Evolutionary conservation across 768 basidiomycete species (phyloP), one percentile per base, ranked within the genome.

Genomic region (Pleurotus citrinopileatus): DNA sequence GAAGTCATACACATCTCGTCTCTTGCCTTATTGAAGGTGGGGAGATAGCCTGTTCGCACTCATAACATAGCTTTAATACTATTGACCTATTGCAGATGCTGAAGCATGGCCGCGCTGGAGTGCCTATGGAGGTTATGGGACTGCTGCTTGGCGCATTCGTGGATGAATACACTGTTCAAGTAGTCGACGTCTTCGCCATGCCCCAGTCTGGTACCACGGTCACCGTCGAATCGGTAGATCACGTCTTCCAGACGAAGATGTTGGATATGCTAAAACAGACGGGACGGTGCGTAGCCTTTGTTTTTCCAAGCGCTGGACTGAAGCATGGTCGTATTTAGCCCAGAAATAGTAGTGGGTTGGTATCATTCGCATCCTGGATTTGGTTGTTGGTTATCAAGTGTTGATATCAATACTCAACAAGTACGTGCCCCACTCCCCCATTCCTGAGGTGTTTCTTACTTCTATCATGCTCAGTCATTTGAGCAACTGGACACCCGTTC

Each of bases 341-440:
- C 96, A 27, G 97, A 98, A 76, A 91, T 89, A 86, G 97, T 98
- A 4, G 97, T 99, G 1, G 97, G 97, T 3, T 99, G 97, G 97
- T 99, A 99, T 66, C 97, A 99, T 72, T 98, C 97, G 34, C 97
- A 99, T 77, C 97, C 97, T 53, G 97, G 97, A 32, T 99, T 98
- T 71, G 97, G 97, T 3, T 99, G 97, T 69, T 99, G 97, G 97
- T 76, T 99, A 36, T 98, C 95, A 42, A 94, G 93, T 62, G 96
- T 98, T 19, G 97, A 99, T 73, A 94, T 98, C 66, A 97, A 98
- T 72, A 99, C 97, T 3, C 97, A 99, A 65, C 97, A 98, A 77
- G 95, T 89, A 52, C 56, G 74, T 65, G 28, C 23, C 40, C 45
- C 23, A 53, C 32, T 58, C 40, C 59, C 22, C 36, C 28, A 52